A percentile compares a stretch with the other conserved stretches of the same genome.
Evolutionary conservation across 192 early-diverging fungal species (phyloP).

Genomic region (Lunasporangiospora selenospora): DNA sequence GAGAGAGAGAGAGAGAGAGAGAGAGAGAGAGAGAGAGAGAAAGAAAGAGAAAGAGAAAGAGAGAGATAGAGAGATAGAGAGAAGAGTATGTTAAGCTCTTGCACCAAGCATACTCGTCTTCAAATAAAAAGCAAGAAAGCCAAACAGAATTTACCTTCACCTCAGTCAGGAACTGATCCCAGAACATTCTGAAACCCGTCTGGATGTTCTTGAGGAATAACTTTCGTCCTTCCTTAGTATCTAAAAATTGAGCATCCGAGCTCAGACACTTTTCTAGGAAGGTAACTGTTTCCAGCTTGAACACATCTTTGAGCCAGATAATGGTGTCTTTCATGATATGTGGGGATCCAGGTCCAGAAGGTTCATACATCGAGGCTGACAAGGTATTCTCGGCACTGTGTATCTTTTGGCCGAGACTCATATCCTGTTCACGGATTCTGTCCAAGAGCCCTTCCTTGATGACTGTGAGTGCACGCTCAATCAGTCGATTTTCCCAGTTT

Average conservation of each 20-base stretch:
- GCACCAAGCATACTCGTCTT: no score
- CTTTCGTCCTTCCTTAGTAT: slow-evolving; percentile 24
- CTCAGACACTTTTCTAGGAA: slow-evolving; percentile 53
- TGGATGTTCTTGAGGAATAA: slow-evolving; percentile 45
- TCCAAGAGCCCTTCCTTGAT: slow-evolving; percentile 16
- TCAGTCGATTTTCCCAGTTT: slow-evolving; percentile 34
- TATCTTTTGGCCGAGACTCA: background rate
- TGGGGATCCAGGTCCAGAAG: slow-evolving; percentile 12
- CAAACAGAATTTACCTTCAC: slow-evolving; percentile 43
- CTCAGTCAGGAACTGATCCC: slow-evolving; percentile 43
- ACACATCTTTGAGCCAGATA: slow-evolving; percentile 27
- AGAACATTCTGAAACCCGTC: slow-evolving; percentile 40
- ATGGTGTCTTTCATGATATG: slow-evolving; percentile 38
- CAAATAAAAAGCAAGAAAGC: slow-evolving; percentile 31
- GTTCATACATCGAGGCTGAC: background rate
- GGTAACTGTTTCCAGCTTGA: slow-evolving; percentile 43
- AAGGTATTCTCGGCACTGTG: background rate
- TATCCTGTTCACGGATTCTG: slow-evolving; percentile 12
- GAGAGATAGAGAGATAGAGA: slow-evolving; percentile 11
- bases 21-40: background rate
- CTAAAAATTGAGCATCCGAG: slow-evolving; percentile 37
- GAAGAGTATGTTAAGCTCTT: no score
- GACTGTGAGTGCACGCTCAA: slow-evolving; percentile 11
- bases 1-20: background rate
- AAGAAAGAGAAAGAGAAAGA: background rate